Evolutionary conservation across 306 rosid genomes (phyloP).

Genomic region (Trichosanthes cucumerina): DNA sequence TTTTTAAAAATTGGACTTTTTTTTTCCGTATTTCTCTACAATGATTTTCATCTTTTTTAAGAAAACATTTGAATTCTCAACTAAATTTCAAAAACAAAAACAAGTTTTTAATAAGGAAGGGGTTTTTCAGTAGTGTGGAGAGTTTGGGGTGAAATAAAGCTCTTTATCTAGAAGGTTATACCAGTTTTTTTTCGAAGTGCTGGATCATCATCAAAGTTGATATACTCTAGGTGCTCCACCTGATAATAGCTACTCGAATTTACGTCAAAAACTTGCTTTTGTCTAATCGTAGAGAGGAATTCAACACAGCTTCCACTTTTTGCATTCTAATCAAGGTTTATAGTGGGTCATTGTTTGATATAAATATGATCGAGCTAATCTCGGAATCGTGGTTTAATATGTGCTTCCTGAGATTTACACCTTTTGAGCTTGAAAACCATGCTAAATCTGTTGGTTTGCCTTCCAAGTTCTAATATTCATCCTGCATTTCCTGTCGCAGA

Average conservation of each 20-base stretch:
- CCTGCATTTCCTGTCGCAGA: constrained; percentile 28
- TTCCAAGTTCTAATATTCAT: background rate
- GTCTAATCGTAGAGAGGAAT: background rate
- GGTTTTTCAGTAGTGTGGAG: too few species aligned
- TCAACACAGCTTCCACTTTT: background rate
- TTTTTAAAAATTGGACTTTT: too few species aligned
- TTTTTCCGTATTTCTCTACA: too few species aligned
- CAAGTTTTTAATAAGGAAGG: too few species aligned
- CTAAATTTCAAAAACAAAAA: too few species aligned
- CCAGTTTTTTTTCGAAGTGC: background rate
- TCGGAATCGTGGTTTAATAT: background rate
- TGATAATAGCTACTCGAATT: background rate
- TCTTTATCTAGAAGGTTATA: too few species aligned
- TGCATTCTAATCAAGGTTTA: background rate
- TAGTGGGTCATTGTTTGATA: background rate
- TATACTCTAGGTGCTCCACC: background rate
- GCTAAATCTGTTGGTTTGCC: background rate
- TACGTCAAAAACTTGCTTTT: background rate
- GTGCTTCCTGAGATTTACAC: background rate
- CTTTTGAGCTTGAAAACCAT: background rate
- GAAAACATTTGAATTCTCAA: too few species aligned
- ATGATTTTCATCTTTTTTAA: too few species aligned
- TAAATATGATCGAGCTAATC: background rate
- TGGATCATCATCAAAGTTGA: background rate
- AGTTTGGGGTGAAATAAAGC: too few species aligned